A percentile compares a stretch with the other conserved stretches of the same genome.
Conservation (phyloP, 1,139 yeast species). For the Pichia sp. region DNA sequence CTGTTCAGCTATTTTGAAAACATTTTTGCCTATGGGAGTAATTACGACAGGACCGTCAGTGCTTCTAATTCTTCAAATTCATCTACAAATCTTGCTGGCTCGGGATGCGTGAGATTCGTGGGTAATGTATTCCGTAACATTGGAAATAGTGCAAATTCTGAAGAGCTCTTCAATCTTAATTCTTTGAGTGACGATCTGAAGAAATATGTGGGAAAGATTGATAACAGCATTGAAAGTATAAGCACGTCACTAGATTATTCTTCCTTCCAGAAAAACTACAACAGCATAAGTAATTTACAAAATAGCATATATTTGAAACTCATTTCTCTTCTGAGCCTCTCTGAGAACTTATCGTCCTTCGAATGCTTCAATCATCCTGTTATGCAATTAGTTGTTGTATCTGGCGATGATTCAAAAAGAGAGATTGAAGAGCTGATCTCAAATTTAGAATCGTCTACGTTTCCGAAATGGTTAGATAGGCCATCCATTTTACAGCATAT, state of each 20-base stretch:
- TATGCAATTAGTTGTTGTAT: constrained; percentile 66
- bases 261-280: constrained; percentile 6
- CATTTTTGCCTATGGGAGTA: constrained; percentile 21
- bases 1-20: constrained; percentile 30
- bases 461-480: constrained; percentile 58
- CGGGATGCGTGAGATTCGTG: constrained; percentile 19
- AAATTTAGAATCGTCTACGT: constrained; percentile 41
- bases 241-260: background rate
- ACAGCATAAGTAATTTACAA: constrained; percentile 26
- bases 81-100: constrained; percentile 2
- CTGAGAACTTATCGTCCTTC: constrained; percentile 64
- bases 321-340: constrained; percentile 58
- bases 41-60: constrained; percentile 1
- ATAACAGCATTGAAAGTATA: constrained; percentile 10
- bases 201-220: constrained; percentile 24
- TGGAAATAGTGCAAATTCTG: constrained; percentile 1
- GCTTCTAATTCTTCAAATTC: background rate
- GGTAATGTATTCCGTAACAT: constrained; percentile 9
- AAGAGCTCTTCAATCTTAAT: constrained; percentile 25
- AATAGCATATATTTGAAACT: constrained; percentile 55
- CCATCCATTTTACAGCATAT: constrained; percentile 51
- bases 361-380: constrained; percentile 92
- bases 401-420: constrained; percentile 49
- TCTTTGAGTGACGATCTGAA: constrained; percentile 19
- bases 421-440: constrained; percentile 35